Conservation (phyloP, 768 basidiomycete species). For the Suillus spraguei region DNA sequence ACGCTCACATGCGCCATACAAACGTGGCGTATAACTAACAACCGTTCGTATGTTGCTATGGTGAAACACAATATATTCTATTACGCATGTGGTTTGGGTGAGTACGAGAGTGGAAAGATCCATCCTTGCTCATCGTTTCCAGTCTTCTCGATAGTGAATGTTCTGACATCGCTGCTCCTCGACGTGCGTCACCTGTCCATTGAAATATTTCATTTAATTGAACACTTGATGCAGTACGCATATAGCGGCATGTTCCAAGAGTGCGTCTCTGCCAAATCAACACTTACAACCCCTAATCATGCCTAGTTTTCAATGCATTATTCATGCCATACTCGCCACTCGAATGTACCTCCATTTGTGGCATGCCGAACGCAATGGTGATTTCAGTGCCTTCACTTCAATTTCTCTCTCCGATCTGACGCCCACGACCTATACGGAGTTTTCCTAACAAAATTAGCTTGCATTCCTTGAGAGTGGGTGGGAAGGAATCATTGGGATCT, state of each 20-base stretch:
- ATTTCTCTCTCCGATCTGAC: no score
- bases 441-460: no score
- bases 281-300: neutral
- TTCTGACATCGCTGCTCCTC: conserved; percentile 10
- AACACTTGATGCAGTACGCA: conserved; percentile 4
- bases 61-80: conserved; percentile 14
- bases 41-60: neutral
- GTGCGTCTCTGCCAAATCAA: neutral
- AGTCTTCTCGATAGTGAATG: conserved; percentile 9
- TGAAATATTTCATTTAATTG: neutral
- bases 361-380: no score
- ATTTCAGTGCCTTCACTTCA: no score
- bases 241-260: conserved; percentile 14
- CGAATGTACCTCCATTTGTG: no score
- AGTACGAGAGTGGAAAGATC: neutral
- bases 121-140: neutral
- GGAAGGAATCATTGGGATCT: no score
- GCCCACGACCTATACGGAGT: no score
- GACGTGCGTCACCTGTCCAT: conserved; percentile 2
- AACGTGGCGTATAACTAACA: neutral
- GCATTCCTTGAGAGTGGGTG: no score
- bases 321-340: no score
- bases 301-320: conserved; percentile 11
- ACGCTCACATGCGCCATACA: conserved; percentile 8
- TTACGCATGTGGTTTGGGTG: conserved; percentile 12